phyloP scores from a whole-genome alignment of 495 filamentous ascomycete species.

The Annulohypoxylon bovei region DNA sequence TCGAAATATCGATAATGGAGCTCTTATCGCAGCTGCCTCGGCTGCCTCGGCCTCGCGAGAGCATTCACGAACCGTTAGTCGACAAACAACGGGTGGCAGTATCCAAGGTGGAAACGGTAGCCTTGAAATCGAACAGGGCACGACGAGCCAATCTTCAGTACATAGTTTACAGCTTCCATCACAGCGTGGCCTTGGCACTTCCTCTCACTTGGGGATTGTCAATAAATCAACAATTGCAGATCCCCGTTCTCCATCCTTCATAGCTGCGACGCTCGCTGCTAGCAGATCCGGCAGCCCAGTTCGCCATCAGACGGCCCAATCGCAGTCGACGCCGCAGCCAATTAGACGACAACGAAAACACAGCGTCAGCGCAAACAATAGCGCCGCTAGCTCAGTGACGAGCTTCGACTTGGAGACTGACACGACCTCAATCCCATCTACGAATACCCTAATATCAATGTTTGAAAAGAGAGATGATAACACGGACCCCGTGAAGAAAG shows the following conservation, averaged over 20 bases:
- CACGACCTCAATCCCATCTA: slow-evolving; percentile 63
- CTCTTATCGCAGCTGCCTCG: slow-evolving; percentile 61
- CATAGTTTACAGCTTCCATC: slow-evolving; percentile 16
- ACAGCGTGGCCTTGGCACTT: slow-evolving; percentile 14
- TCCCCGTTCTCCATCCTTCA: slow-evolving; percentile 60
- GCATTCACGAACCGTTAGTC: slow-evolving; percentile 34
- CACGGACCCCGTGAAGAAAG: slow-evolving; percentile 54
- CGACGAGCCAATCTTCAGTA: slow-evolving; percentile 1
- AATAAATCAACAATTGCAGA: slow-evolving; percentile 25
- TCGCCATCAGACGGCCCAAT: slow-evolving; percentile 46
- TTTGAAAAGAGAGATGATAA: slow-evolving; percentile 62
- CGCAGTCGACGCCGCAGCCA: slow-evolving; percentile 10
- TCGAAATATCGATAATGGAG: slow-evolving; percentile 50
- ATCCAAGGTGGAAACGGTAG: slow-evolving; percentile 6
- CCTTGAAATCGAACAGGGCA: slow-evolving; percentile 3
- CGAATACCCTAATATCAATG: slow-evolving; percentile 67
- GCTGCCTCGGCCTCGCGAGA: slow-evolving; percentile 45
- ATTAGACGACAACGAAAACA: slow-evolving; percentile 34
- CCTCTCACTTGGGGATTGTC: slow-evolving; percentile 30
- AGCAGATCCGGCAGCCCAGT: slow-evolving; percentile 59
- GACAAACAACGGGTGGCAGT: slow-evolving; percentile 37
- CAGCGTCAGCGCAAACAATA: slow-evolving; percentile 39
- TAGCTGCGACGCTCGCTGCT: slow-evolving; percentile 66
- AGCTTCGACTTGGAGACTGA: slow-evolving; percentile 56
- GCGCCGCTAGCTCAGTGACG: slow-evolving; percentile 37